These are phyloP conservation scores for Monascus ruber DNA, from an alignment of 2,329 filamentous ascomycete species.

Conservation along the genomic window DNA sequence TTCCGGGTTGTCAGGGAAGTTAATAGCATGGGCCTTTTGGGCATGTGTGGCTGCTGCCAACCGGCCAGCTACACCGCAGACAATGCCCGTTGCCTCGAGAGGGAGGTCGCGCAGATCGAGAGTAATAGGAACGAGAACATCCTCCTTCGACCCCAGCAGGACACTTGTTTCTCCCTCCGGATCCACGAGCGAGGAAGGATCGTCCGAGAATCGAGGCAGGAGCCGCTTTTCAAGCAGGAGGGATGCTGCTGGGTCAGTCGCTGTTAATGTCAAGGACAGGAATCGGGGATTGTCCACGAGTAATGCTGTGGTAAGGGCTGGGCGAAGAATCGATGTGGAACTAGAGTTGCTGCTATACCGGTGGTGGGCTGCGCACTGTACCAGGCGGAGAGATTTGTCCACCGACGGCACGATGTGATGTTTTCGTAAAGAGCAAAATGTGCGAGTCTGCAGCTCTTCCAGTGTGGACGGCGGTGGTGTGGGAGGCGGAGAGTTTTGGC, in stretches of 20 bases:
- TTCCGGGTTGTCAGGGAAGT: slow-evolving; percentile 3
- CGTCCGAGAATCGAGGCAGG: slow-evolving; percentile 58
- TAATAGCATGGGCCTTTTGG: slow-evolving; percentile 22
- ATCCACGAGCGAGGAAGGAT: slow-evolving; percentile 31
- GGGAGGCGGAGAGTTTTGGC: slow-evolving; percentile 35
- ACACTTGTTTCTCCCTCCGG: slow-evolving; percentile 46
- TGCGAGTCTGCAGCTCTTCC: slow-evolving; percentile 67
- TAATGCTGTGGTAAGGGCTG: slow-evolving; percentile 26
- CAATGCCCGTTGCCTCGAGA: slow-evolving; percentile 82
- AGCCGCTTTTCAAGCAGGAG: slow-evolving; percentile 35
- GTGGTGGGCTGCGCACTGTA: slow-evolving; percentile 65
- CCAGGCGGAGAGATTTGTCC: slow-evolving; percentile 56
- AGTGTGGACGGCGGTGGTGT: slow-evolving; percentile 70
- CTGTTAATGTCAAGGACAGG: slow-evolving; percentile 36
- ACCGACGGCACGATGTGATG: slow-evolving; percentile 64
- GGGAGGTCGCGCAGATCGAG: slow-evolving; percentile 72
- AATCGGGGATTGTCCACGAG: slow-evolving; percentile 36
- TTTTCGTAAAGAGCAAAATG: slow-evolving; percentile 72
- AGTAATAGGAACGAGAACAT: slow-evolving; percentile 71
- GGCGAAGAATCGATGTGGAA: slow-evolving; percentile 27
- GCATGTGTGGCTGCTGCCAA: slow-evolving; percentile 61
- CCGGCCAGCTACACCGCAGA: slow-evolving; percentile 80
- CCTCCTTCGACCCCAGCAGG: slow-evolving; percentile 60
- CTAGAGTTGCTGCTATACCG: slow-evolving; percentile 30
- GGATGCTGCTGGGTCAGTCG: slow-evolving; percentile 34